Evolutionary conservation across 148 eudicot species (phyloP), one percentile per base, ranked within the genome.

Genomic region (Chenopodium suecicum): DNA sequence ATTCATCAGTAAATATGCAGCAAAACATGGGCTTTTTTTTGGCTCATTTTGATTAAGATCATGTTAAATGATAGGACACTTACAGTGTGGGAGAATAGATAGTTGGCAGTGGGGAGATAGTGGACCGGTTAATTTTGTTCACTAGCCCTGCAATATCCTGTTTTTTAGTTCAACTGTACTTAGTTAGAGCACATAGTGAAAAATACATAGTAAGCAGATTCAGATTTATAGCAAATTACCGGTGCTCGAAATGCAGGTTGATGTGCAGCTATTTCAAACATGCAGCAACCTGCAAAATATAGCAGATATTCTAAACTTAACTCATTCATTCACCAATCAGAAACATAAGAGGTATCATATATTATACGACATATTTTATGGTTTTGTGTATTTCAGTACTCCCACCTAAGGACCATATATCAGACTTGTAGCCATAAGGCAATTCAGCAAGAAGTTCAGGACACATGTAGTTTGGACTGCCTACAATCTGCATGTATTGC

Each of bases 231-330:
- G 37, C 0, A 44, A 83, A 93, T 90, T 88, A 95, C 99, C 19
- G 97, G 88, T 81, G 99, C 99, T 85, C 90, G 86, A 82, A 92
- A 95, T 81, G 99, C 88, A 60, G 91, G 92, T 82, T 95, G 99
- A 81, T 95, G 97, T 37, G 99, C 94, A 71, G 98, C 98, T 73
- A 95, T 95, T 90, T 95, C 99, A 86, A 95, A 95, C 92, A 94
- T 91, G 73, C 98, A 92, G 81, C 99, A 95, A 72, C 99, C 99
- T 95, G 85, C 65, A 78, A 41, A 76, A 23, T 16, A 32, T 69
- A 1, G 17, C 72, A 69, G 34, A 34, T 34, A 4, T 69, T 69
- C 7, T 32, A 34, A 4, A 4, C 2, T 54, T 17, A 0, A 10
- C 67, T 54, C 63, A 23, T 14, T 8, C 46, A 50, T 67, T 29